Evolutionary conservation across 108 stramenopile species (phyloP), one percentile per base, ranked within the genome.

Genomic region (Conticribra guillardii): DNA sequence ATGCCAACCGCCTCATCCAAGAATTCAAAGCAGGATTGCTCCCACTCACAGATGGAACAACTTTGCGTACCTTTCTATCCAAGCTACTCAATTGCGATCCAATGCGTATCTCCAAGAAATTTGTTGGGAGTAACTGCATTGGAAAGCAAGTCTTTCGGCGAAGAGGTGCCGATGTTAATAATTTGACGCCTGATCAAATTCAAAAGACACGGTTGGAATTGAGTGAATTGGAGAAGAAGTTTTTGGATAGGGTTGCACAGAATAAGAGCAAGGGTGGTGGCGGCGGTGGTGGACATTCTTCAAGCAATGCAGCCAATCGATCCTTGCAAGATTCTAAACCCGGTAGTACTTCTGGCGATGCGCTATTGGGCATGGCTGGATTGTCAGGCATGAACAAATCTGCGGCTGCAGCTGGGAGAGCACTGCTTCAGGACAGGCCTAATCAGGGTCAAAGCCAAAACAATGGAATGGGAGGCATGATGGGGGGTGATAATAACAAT

Each of bases 21-120:
- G 92, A 95, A 67, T 99, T 99, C 81, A 91, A 96, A 62, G 80
- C 82, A 4, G 99, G 99, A 19, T 61, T 96, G 18, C 84, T 99
- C 53, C 94, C 91, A 17, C 73, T 95, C 16, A 93, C 95, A n/a
- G 94, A 95, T 69, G 98, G 97, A 11, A 96, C 96, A 3, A 99
- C 97, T 0, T 82, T 99, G 46, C 95, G 98, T 17, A 93, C 94
- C 3, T 98, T 96, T 73, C 81, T 99, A 19, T 88, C 92, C 52
- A 95, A 96, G 71, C 80, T 97, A 52, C 81, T 99, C 16, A 90
- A 97, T 72, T 99, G 99, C 63, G 97, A 97, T 68, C 98, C 99
- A 22, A 99, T 99, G 99, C 82, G 99, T 17, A 99, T 99, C 33
- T 97, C 98, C 9, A 99, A 99, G 71, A 99, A 99, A 74, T 99